Evolutionary conservation across 805 yeast species (phyloP).

Genomic region (Yarrowia sp.): DNA sequence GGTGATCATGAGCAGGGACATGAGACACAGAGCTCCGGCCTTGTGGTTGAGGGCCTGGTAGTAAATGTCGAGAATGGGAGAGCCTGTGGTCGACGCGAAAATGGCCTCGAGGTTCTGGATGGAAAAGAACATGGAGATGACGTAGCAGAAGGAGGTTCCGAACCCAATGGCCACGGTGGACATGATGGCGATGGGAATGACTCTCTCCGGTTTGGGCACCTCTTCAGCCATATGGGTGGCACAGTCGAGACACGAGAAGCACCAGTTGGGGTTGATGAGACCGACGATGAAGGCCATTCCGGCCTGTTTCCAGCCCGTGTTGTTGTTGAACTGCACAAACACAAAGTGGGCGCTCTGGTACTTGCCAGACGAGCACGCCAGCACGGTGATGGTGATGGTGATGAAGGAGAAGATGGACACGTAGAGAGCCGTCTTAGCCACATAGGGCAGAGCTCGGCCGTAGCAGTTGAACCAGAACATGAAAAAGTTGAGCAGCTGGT

Average conservation of each 20-base stretch:
- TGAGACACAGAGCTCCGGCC: slow-evolving; percentile 51
- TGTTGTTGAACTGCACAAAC: slow-evolving; percentile 51
- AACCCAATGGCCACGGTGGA: slow-evolving; percentile 65
- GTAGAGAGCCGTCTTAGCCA: slow-evolving; percentile 51
- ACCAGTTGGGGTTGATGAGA: slow-evolving; percentile 67
- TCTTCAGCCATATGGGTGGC: slow-evolving; percentile 75
- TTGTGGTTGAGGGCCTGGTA: slow-evolving; percentile 53
- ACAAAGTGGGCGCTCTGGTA: slow-evolving; percentile 53
- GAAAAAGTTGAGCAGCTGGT: slow-evolving; percentile 31
- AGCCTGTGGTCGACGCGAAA: slow-evolving; percentile 49
- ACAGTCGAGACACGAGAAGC: slow-evolving; percentile 63
- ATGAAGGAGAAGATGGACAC: slow-evolving; percentile 52
- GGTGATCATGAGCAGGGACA: slow-evolving; percentile 48
- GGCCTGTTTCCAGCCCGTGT: slow-evolving; percentile 57
- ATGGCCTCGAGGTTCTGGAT: slow-evolving; percentile 52
- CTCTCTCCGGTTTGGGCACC: slow-evolving; percentile 52
- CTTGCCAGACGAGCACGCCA: slow-evolving; percentile 51
- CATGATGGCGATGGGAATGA: slow-evolving; percentile 60
- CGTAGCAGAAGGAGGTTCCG: slow-evolving; percentile 44
- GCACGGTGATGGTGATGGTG: slow-evolving; percentile 51
- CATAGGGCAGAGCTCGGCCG: slow-evolving; percentile 44
- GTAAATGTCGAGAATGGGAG: slow-evolving; percentile 60
- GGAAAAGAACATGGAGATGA: slow-evolving; percentile 47
- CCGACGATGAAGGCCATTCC: slow-evolving; percentile 68
- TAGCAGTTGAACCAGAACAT: slow-evolving; percentile 30